Percentiles rank a stretch among this genome's conserved stretches.
phyloP scores from a whole-genome alignment of 768 basidiomycete genomes.

The Guyanaporus albipodus region DNA sequence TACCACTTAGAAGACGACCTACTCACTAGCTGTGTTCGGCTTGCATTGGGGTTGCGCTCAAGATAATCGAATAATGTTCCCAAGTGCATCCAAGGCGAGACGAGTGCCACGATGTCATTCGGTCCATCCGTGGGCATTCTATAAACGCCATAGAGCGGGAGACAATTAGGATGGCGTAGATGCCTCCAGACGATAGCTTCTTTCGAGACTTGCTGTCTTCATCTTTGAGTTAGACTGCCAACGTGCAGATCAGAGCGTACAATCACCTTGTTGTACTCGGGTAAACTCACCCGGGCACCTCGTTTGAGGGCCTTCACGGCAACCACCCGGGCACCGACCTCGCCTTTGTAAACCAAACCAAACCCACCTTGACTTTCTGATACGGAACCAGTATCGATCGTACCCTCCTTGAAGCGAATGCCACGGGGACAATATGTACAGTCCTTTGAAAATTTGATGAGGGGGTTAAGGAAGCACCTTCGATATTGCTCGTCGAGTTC shows the following conservation, averaged over 20 bases:
- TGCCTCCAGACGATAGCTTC: conserved; percentile 36
- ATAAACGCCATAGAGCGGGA: conserved; percentile 35
- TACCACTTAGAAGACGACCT: background rate
- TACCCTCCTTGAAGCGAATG: conserved; percentile 5
- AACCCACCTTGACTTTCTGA: conserved; percentile 16
- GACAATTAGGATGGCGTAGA: conserved; percentile 33
- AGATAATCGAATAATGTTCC: conserved; percentile 33
- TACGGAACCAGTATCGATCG: conserved; percentile 8
- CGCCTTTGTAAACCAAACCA: conserved; percentile 21
- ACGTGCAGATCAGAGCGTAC: background rate
- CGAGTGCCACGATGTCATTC: conserved; percentile 21
- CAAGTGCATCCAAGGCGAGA: conserved; percentile 40
- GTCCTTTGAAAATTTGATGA: conserved; percentile 20
- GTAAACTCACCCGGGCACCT: background rate
- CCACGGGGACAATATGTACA: conserved; percentile 18
- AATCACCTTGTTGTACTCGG: conserved; percentile 18
- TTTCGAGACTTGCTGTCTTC: conserved; percentile 20
- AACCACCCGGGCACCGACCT: conserved; percentile 19
- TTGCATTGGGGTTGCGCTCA: conserved; percentile 15
- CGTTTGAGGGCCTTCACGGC: conserved; percentile 24
- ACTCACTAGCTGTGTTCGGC: conserved; percentile 33
- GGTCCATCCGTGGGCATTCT: conserved; percentile 10
- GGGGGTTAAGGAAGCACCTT: conserved; percentile 12
- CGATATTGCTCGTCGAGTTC: conserved; percentile 17
- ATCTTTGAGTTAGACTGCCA: background rate